Evolutionary conservation across 2,329 filamentous ascomycete genomes (phyloP), one percentile per base, ranked within the genome.

Genomic region (Aspergillus sp.): DNA sequence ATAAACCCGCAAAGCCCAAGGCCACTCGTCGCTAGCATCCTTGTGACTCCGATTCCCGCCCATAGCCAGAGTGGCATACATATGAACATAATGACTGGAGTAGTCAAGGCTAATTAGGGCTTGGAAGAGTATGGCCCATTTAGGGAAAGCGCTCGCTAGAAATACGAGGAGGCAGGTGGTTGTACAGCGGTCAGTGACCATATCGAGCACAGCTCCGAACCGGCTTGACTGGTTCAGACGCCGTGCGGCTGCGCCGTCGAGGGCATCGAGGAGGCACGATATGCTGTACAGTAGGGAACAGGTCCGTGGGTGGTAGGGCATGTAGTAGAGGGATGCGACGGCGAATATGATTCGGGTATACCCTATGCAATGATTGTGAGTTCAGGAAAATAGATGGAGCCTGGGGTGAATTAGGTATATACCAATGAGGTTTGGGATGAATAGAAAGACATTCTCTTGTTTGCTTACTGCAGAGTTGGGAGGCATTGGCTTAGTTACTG

Each of bases 141-240:
- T 86, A 3, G 95, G 95, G 78, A 96, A 99, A 17, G 93, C 95
- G 15, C 91, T 95, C 37, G 91, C 91, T 61, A 99, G 79, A 80
- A 97, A 99, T 49, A 98, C 93, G 49, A 98, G 85, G 66, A 99
- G 79, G 76, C 95, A 98, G 2, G 93, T 88, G 2, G 95, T 99
- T 24, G 93, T 97, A 82, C 95, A 98, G 59, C 95, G 89, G 77
- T 99, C 95, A 17, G 95, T 99, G 60, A 99, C 93, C 95, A 98
- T 98, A 79, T 99, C 95, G 63, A 99, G 84, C 33, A 99, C 93
- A 33, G 93, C 93, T 62, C 95, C 95, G 74, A 99, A 99, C 63
- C 90, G 90, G 54, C 95, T 98, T 39, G 90, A 93, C 77, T 99
- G 95, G 69, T 96, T 86, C 73, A 93, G 88, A 68, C 85, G 81